Evolutionary conservation across 2,329 filamentous ascomycete species (phyloP).

Genomic region (Tolypocladium inflatum): DNA sequence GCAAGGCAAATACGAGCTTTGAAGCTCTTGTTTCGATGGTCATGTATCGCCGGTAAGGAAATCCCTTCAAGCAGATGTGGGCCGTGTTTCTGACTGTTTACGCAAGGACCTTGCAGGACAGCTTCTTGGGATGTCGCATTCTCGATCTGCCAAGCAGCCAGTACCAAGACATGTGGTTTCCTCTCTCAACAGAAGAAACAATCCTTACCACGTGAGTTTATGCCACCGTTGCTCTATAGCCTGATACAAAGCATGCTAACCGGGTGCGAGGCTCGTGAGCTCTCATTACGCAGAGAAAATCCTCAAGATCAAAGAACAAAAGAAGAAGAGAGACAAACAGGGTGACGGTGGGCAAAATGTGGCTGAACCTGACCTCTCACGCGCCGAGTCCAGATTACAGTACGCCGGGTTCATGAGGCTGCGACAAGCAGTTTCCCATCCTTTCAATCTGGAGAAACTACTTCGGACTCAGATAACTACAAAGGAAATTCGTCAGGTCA

Average conservation of each 20-base stretch:
- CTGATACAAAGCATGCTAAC: too few relatives aligned
- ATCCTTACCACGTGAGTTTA: conserved; percentile 14
- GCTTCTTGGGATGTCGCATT: conserved; percentile 16
- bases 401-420: background rate
- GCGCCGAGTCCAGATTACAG: too few relatives aligned
- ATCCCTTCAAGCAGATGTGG: background rate
- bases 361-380: too few relatives aligned
- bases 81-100: background rate
- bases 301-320: background rate
- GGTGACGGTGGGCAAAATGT: too few relatives aligned
- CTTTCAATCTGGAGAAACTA: conserved; percentile 17
- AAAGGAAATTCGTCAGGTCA: background rate
- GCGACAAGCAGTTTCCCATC: conserved; percentile 16
- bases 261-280: too few relatives aligned
- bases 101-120: conserved; percentile 15
- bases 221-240: too few relatives aligned
- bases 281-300: too few relatives aligned
- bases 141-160: conserved; percentile 11
- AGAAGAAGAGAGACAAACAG: too few relatives aligned
- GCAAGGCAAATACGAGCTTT: conserved; percentile 6
- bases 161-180: conserved; percentile 11
- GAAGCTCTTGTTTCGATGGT: conserved; percentile 10
- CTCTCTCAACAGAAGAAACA: conserved; percentile 15
- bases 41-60: conserved; percentile 18
- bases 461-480: conserved; percentile 2